A percentile compares a stretch with the other conserved stretches of the same genome.
These are phyloP conservation scores for Thuidium tamariscinum DNA, from an alignment of 225 moss, liverwort and hornwort genomes.

Conservation along the genomic window DNA sequence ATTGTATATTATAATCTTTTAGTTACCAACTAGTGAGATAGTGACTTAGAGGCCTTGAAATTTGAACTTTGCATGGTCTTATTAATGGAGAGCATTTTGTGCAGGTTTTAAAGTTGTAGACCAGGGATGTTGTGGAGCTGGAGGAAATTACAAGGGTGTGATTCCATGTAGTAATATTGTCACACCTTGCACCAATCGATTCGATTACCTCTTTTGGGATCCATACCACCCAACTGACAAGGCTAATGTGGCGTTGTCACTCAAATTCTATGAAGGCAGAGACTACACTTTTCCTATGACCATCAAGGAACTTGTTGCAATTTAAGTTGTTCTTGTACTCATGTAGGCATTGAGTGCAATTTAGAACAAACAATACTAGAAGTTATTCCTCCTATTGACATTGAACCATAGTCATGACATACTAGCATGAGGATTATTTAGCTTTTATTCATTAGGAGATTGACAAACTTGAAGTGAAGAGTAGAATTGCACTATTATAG, in stretches of 20 bases:
- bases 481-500: neutral
- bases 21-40: too few species aligned
- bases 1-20: neutral
- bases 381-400: neutral
- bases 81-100: neutral
- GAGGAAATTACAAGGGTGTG: conserved; percentile 29
- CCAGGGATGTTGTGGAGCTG: conserved; percentile 41
- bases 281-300: conserved; percentile 2
- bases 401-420: neutral
- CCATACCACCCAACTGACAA: conserved; percentile 62
- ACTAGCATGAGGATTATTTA: neutral
- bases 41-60: neutral
- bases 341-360: neutral
- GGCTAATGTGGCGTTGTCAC: conserved; percentile 25
- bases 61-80: neutral
- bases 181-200: conserved; percentile 16
- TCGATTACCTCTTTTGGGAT: conserved; percentile 63
- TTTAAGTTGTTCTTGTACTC: neutral
- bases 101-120: conserved; percentile 30
- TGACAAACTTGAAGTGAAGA: neutral
- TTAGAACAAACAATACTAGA: neutral
- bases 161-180: conserved; percentile 12
- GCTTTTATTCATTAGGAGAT: neutral
- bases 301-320: neutral
- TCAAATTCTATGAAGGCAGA: neutral